Evolutionary conservation across 2,329 filamentous ascomycete species (phyloP).

Genomic region (Colletotrichum cordylinicola): DNA sequence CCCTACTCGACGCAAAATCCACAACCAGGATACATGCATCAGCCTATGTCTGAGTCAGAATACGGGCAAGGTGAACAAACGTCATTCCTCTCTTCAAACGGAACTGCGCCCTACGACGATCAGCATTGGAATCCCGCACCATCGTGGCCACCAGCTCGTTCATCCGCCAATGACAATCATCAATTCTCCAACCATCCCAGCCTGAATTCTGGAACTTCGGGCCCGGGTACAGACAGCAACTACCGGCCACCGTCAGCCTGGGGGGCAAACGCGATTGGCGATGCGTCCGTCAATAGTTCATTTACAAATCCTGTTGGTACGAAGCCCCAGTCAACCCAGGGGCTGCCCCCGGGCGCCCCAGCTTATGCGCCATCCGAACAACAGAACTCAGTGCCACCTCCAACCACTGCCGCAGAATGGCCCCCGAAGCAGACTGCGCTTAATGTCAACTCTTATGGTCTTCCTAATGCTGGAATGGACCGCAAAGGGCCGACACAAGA

Average conservation of each 20-base stretch:
- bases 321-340: no score
- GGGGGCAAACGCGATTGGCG: background rate
- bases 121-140: background rate
- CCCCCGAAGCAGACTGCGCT: background rate
- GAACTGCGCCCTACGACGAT: background rate
- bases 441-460: background rate
- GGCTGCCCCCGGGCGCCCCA: no score
- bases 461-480: background rate
- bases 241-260: background rate
- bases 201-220: background rate
- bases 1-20: background rate
- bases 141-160: background rate
- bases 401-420: background rate
- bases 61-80: background rate
- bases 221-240: background rate
- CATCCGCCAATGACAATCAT: background rate
- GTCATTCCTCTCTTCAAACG: background rate
- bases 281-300: background rate
- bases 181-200: background rate
- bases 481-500: background rate
- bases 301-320: no score
- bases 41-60: background rate
- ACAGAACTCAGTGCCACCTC: background rate
- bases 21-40: background rate
- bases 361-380: background rate